Evolutionary conservation across 768 basidiomycete genomes (phyloP).

Genomic region (Stropharia rugosoannulata): DNA sequence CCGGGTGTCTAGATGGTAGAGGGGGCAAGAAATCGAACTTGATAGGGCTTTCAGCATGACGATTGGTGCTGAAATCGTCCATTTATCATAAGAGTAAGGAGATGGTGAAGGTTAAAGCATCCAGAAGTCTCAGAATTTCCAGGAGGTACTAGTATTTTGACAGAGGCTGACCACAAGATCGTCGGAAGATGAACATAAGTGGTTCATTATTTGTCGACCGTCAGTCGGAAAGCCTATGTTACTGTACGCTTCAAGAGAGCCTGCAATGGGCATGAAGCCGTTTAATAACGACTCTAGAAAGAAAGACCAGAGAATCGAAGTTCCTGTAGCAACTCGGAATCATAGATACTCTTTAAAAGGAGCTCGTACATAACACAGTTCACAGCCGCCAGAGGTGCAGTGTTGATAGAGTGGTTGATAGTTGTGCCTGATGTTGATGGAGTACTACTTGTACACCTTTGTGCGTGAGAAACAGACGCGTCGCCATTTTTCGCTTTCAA

Average conservation of each 20-base stretch:
- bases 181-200: no score
- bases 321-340: no score
- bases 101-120: neutral
- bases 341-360: no score
- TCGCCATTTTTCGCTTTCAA: constrained; percentile 26
- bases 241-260: no score
- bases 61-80: constrained; percentile 50
- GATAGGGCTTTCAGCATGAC: constrained; percentile 25
- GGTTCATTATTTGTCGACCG: no score
- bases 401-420: neutral
- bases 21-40: constrained; percentile 10
- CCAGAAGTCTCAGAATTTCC: neutral
- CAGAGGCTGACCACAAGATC: no score
- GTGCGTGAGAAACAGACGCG: constrained; percentile 32
- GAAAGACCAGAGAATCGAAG: no score
- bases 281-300: no score
- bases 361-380: no score
- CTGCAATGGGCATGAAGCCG: no score
- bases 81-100: constrained; percentile 10
- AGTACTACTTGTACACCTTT: neutral
- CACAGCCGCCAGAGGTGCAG: neutral
- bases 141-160: neutral
- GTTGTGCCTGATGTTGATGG: neutral
- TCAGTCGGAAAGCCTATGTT: no score
- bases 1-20: constrained; percentile 40